Percentiles rank a stretch among this genome's conserved stretches.
Evolutionary conservation across 2,329 filamentous ascomycete genomes (phyloP).

Genomic region (Laburnicola sp.): DNA sequence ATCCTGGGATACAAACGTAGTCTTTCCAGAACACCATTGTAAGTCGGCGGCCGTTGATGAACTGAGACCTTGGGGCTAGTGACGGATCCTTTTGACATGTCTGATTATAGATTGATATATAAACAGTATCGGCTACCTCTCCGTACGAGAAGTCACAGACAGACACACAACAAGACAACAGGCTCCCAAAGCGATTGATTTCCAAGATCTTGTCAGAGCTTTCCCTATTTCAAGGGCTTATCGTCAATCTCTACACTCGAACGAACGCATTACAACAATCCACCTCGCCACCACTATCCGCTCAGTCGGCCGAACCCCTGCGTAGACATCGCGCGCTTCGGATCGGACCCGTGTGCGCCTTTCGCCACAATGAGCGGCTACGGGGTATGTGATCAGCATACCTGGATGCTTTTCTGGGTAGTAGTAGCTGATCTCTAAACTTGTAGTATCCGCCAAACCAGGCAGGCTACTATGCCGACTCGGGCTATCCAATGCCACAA

Average conservation of each 20-base stretch:
- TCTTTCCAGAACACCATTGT: neutral
- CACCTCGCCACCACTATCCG: constrained; percentile 1
- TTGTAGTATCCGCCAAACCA: constrained; percentile 27
- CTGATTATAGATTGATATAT: constrained; percentile 2
- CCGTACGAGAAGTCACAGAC: constrained; percentile 10
- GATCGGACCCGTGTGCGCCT: constrained; percentile 7
- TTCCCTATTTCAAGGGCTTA: neutral
- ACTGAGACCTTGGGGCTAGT: constrained; percentile 12
- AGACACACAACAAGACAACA: constrained; percentile 1
- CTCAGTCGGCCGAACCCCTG: constrained; percentile 13
- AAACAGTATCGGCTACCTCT: constrained; percentile 1
- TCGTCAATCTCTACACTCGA: constrained; percentile 1
- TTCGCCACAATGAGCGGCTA: constrained; percentile 33
- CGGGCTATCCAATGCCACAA: constrained; percentile 27
- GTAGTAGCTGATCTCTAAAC: neutral
- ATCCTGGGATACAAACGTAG: neutral
- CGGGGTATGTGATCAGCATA: constrained; percentile 17
- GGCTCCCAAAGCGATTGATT: neutral
- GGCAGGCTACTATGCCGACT: constrained; percentile 22
- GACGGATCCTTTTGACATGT: constrained; percentile 2
- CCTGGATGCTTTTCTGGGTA: neutral
- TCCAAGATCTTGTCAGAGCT: neutral
- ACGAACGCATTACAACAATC: constrained; percentile 4
- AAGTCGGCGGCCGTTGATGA: neutral
- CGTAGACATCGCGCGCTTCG: constrained; percentile 11